Evolutionary conservation across 768 basidiomycete species (phyloP).

Genomic region (Lentinus brumalis): DNA sequence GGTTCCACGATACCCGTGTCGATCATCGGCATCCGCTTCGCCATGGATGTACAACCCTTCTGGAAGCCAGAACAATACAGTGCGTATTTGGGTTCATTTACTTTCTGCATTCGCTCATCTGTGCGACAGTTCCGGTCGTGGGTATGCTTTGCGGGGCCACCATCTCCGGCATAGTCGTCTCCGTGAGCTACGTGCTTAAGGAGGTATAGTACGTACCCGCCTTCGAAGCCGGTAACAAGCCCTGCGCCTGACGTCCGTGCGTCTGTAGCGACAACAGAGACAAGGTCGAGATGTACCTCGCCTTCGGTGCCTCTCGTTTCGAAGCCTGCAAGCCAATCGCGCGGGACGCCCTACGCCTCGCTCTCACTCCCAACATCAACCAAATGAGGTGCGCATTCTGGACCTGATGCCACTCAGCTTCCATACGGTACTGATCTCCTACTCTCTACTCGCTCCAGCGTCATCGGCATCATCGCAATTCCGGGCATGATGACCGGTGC

Average conservation of each 20-base stretch:
- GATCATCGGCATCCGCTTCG: constrained; percentile 70
- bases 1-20: constrained; percentile 81
- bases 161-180: constrained; percentile 74
- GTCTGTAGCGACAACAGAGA: constrained; percentile 72
- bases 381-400: constrained; percentile 69
- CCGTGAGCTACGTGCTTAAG: constrained; percentile 68
- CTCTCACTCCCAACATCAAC: constrained; percentile 80
- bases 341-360: constrained; percentile 74
- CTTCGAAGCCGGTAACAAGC: too few species aligned
- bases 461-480: constrained; percentile 76
- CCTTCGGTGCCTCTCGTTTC: constrained; percentile 81
- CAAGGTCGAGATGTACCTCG: constrained; percentile 83
- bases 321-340: constrained; percentile 85
- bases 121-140: constrained; percentile 66
- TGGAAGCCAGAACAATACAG: constrained; percentile 86
- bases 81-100: constrained; percentile 33
- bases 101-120: background rate
- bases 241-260: background rate
- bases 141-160: constrained; percentile 87
- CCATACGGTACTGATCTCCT: background rate
- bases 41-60: constrained; percentile 77
- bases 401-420: background rate
- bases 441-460: constrained; percentile 41
- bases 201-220: constrained; percentile 62
- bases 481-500: constrained; percentile 94